phyloP scores from a whole-genome alignment of 108 stramenopile species.

The Epithemia pelagica region DNA sequence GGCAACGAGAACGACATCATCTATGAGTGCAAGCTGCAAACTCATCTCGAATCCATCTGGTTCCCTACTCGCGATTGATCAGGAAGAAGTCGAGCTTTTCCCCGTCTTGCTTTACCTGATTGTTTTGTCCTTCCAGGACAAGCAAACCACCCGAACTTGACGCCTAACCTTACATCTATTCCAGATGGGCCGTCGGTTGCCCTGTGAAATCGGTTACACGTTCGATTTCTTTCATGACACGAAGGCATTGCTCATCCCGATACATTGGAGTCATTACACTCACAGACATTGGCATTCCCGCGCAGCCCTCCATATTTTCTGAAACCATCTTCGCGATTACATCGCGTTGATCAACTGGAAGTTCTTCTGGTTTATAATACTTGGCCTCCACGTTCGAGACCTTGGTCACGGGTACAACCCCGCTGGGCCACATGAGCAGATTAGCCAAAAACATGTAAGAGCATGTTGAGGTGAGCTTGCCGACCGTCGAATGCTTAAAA shows the following conservation, averaged over 20 bases:
- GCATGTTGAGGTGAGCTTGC: conserved; percentile 9
- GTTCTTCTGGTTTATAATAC: conserved; percentile 2
- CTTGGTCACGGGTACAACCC: conserved; percentile 14
- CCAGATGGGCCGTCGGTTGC: conserved; percentile 13
- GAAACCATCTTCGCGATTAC: conserved; percentile 4
- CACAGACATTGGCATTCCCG: conserved; percentile 16
- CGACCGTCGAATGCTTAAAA: conserved; percentile 3
- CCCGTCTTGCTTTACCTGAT: too few species aligned
- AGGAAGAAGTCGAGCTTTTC: too few species aligned
- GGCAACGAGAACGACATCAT: too few species aligned
- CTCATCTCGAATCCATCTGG: too few species aligned
- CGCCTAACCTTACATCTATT: too few species aligned
- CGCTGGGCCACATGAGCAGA: conserved; percentile 14
- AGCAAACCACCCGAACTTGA: too few species aligned
- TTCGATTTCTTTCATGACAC: conserved; percentile 25
- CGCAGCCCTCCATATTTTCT: conserved; percentile 8
- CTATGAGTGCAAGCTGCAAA: too few species aligned
- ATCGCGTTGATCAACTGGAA: conserved; percentile 15
- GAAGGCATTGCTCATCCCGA: conserved; percentile 18
- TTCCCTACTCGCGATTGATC: too few species aligned
- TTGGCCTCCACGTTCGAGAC: conserved; percentile 5
- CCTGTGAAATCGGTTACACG: conserved; percentile 3
- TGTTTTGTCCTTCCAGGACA: too few species aligned
- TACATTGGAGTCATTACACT: conserved; percentile 16
- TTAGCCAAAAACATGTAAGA: conserved; percentile 18